phyloP scores from a whole-genome alignment of 2,329 filamentous ascomycete species.

The Coniochaeta sp. region DNA sequence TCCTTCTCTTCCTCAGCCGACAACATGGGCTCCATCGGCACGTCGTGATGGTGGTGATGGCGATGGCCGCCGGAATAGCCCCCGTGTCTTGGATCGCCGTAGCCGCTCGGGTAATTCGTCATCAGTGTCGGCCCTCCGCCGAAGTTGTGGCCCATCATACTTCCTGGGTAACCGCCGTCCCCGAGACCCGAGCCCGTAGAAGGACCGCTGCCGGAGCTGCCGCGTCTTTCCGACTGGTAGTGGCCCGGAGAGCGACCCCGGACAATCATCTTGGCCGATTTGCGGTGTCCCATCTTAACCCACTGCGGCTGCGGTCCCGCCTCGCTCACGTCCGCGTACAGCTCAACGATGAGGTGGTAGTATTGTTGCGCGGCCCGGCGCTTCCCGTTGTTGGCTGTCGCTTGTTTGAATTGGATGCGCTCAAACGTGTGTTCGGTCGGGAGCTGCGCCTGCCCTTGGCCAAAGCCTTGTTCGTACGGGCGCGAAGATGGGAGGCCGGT shows the following conservation, averaged over 20 bases:
- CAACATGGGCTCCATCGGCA: constrained; percentile 44
- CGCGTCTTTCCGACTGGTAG: constrained; percentile 64
- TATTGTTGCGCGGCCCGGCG: constrained; percentile 85
- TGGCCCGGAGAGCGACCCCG: constrained; percentile 76
- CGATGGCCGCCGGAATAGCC: constrained; percentile 31
- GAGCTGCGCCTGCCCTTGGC: constrained; percentile 28
- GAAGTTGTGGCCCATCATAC: constrained; percentile 31
- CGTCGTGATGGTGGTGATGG: constrained; percentile 38
- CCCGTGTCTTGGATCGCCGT: constrained; percentile 27
- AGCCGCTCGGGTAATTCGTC: constrained; percentile 27
- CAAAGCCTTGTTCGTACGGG: constrained; percentile 37
- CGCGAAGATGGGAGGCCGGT: constrained; percentile 24
- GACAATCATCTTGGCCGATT: constrained; percentile 81
- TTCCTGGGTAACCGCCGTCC: constrained; percentile 28
- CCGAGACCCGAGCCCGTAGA: constrained; percentile 52
- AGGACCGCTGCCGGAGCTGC: constrained; percentile 62
- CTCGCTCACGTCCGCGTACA: constrained; percentile 61
- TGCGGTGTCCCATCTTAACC: constrained; percentile 63
- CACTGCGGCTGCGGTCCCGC: constrained; percentile 44
- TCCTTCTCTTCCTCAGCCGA: constrained; percentile 43
- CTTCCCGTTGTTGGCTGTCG: constrained; percentile 91
- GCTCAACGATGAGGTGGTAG: constrained; percentile 83
- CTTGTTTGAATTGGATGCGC: constrained; percentile 89
- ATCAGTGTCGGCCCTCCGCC: constrained; percentile 19
- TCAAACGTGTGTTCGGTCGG: constrained; percentile 64